Evolutionary conservation across 2,329 filamentous ascomycete species (phyloP), one percentile per base, ranked within the genome.

Genomic region (Cercospora sp.): DNA sequence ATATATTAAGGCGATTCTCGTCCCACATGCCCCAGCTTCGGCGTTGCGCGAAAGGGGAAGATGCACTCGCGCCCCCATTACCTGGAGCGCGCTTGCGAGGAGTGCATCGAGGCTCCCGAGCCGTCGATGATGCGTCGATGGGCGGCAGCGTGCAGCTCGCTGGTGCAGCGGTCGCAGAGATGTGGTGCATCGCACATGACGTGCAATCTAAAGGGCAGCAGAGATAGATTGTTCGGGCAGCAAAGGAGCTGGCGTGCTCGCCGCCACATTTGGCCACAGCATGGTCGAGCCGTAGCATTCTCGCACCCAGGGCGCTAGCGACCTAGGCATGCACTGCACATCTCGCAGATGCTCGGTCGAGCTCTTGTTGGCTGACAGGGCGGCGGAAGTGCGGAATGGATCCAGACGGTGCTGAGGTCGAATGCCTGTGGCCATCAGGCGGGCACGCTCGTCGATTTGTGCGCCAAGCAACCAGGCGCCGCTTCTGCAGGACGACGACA

Each of bases 261-360:
- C 62, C 65, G 71, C 71, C 71, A 72, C 71, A 67, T 67, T 65
- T 63, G 62, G 58, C 66, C 71, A 72, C 69, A 65, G 59, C 71
- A 72, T 71, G 62, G 45, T 60, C 58, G 65, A 70, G 67, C 65
- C 58, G 69, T 69, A 59, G 67, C 66, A 69, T 71, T 72, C 69
- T 71, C 71, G 67, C 63, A 69, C 66, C 71, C 71, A 67, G 61
- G 48, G 36, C 48, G 23, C 45, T 66, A 69, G 71, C 66, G 42
- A 59, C 63, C 69, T 71, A 72, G 66, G 63, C 28, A 68, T 67
- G 69, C 67, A 69, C 53, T 64, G 51, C 65, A 68, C 69, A 68
- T 69, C 28, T 69, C 71, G 71, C 70, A 71, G 71, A 72, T 71
- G 71, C 71, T 72, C 71, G 71, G 71, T 64, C 69, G 68, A 70